A percentile compares a stretch with the other conserved stretches of the same genome.
These are phyloP conservation scores for Kwoniella sp. DNA, from an alignment of 768 basidiomycete genomes.

Conservation along the genomic window DNA sequence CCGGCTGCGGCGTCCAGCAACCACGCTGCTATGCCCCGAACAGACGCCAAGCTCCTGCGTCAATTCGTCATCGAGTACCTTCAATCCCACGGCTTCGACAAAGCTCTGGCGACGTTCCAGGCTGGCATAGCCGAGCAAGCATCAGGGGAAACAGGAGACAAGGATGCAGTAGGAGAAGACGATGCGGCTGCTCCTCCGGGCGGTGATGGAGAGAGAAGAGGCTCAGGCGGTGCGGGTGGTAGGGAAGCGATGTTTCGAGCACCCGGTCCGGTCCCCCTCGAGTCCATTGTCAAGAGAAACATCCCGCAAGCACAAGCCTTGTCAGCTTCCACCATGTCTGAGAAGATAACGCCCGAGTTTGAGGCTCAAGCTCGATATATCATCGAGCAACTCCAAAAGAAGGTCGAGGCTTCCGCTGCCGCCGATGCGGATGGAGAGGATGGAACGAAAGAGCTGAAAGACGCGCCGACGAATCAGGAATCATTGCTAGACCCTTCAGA, in stretches of 20 bases:
- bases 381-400: constrained; percentile 48
- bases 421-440: constrained; percentile 36
- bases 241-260: constrained; percentile 47
- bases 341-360: constrained; percentile 52
- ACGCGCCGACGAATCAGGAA: constrained; percentile 28
- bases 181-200: constrained; percentile 25
- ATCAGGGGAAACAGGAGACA: constrained; percentile 2
- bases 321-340: constrained; percentile 48
- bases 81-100: constrained; percentile 52
- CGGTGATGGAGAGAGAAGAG: constrained; percentile 10
- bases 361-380: constrained; percentile 55
- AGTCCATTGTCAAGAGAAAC: constrained; percentile 51
- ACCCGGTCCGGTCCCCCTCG: constrained; percentile 43
- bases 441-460: constrained; percentile 23
- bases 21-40: constrained; percentile 18
- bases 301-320: constrained; percentile 51
- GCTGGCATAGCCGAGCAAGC: constrained; percentile 28
- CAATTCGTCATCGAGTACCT: constrained; percentile 50
- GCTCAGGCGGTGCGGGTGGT: constrained; percentile 13
- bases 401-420: constrained; percentile 34
- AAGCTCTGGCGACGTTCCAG: constrained; percentile 35
- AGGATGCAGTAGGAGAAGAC: constrained; percentile 27
- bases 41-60: constrained; percentile 40
- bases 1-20: constrained; percentile 41
- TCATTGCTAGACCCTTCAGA: constrained; percentile 53